Base-by-base conservation (phyloP, 306 rosid species). In the Medicago arabica region DNA sequence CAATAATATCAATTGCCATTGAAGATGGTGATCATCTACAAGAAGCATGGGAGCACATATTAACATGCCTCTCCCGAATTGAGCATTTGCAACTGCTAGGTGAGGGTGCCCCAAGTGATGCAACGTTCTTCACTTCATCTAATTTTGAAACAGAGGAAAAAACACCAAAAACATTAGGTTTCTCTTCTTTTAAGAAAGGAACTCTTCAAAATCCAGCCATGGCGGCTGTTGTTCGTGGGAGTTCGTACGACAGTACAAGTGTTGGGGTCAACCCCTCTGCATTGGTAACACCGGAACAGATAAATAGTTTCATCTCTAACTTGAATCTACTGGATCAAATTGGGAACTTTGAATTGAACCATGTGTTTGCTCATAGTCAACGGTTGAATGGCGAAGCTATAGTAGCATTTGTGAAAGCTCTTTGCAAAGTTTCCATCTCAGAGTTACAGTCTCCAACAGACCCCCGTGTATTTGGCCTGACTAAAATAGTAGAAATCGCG, bases 391-490 rank as follows among this genome's bases (percentile, higher is more conserved):
- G 99, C 75, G 99, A 96, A 83, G 96, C 99, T 23, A 96, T 96
- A 83, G 97, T 96, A 60, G 97, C 97, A 82, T 96, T 96, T 84
- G 98, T 96, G 46, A 96, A 92, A 83, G 96, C 98, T 63, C 91
- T 96, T 49, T 90, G 97, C 85, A 96, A 96, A 87, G 96, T 92
- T 78, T 85, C 99, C 81, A 88, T 92, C 83, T 84, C 85, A 49
- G 99, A 96, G 86, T 85, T 96, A 90, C 99, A 96, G 87, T 92
- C 99, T 89, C 99, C 96, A 79, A 90, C 96, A 68, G 99, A 96
- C 50, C 99, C 99, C 75, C 99, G 99, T 73, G 98, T 96, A 58
- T 96, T 96, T 86, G 91, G 98, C 87, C 99, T 96, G 78, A 96
- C 99, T 34, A 96, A 96, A 88, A 78, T 96, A 77, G 99, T 96